phyloP scores from a whole-genome alignment of 176 grass and related monocot species.

The Puccinellia tenuiflora region DNA sequence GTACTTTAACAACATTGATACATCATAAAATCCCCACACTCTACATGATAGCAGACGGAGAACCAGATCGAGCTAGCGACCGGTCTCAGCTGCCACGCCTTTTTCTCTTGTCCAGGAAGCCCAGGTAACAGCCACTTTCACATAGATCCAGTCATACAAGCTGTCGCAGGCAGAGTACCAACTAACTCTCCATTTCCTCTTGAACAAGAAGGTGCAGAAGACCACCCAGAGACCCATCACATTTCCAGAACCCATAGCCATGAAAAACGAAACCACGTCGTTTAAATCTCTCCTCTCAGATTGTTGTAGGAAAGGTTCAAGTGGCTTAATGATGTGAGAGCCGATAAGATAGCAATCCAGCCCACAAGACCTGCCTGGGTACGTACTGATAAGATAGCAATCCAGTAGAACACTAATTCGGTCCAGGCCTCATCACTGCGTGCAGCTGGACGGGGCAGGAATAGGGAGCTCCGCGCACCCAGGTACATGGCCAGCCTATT shows the following conservation, averaged over 20 bases:
- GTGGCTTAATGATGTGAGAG: no score
- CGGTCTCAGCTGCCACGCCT: not conserved
- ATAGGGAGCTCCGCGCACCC: no score
- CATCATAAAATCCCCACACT: not conserved
- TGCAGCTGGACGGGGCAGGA: no score
- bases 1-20: not conserved
- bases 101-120: not conserved
- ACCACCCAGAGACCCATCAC: not conserved
- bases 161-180: no score
- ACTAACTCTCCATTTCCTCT: not conserved
- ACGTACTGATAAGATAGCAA: no score
- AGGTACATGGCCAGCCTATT: no score
- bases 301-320: no score
- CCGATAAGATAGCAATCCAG: no score
- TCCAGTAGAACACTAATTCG: no score
- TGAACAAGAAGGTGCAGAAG: not conserved
- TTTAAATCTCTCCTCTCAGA: no score
- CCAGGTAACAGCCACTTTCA: not conserved
- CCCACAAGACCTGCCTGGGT: no score
- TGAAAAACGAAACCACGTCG: not conserved
- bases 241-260: not conserved
- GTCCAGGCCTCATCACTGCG: no score
- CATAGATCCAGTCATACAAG: not conserved
- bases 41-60: not conserved
- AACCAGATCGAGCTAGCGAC: not conserved